These are phyloP conservation scores for Aspergillus haitiensis DNA, from an alignment of 495 filamentous ascomycete genomes.

Conservation along the genomic window DNA sequence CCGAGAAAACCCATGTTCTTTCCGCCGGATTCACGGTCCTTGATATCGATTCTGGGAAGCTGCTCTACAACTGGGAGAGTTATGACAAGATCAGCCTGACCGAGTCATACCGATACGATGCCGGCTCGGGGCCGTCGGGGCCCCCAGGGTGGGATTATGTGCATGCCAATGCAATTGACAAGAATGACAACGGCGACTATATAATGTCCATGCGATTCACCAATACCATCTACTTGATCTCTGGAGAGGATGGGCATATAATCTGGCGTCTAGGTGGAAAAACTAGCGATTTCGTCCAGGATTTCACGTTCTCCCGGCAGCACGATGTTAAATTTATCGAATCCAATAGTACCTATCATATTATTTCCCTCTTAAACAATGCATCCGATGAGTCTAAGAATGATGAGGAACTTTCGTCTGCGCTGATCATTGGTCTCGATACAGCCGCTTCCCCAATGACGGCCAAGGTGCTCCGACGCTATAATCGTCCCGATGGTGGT, in stretches of 20 bases:
- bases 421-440: slow-evolving; percentile 54
- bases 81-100: slow-evolving; percentile 35
- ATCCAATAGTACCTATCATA: slow-evolving; percentile 40
- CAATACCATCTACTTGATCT: slow-evolving; percentile 57
- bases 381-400: slow-evolving; percentile 45
- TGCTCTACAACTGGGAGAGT: slow-evolving; percentile 48
- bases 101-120: slow-evolving; percentile 19
- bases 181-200: slow-evolving; percentile 55
- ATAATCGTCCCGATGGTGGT: slow-evolving; percentile 42
- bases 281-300: slow-evolving; percentile 36
- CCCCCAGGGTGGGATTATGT: slow-evolving; percentile 56
- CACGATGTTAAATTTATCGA: slow-evolving; percentile 57
- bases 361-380: slow-evolving; percentile 56
- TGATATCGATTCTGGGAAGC: slow-evolving; percentile 40
- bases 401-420: slow-evolving; percentile 49
- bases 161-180: slow-evolving; percentile 62
- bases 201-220: slow-evolving; percentile 58
- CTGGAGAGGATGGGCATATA: slow-evolving; percentile 54
- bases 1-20: slow-evolving; percentile 33
- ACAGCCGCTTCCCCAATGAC: slow-evolving; percentile 43
- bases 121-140: slow-evolving; percentile 12
- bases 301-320: slow-evolving; percentile 60
- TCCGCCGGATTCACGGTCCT: slow-evolving; percentile 44
- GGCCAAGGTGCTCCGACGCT: slow-evolving; percentile 41
- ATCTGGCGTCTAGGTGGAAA: slow-evolving; percentile 58